Percentiles rank a stretch among this genome's conserved stretches.
phyloP scores from a whole-genome alignment of 1,284 basidiomycete genomes.

The Xanthoconium separans region DNA sequence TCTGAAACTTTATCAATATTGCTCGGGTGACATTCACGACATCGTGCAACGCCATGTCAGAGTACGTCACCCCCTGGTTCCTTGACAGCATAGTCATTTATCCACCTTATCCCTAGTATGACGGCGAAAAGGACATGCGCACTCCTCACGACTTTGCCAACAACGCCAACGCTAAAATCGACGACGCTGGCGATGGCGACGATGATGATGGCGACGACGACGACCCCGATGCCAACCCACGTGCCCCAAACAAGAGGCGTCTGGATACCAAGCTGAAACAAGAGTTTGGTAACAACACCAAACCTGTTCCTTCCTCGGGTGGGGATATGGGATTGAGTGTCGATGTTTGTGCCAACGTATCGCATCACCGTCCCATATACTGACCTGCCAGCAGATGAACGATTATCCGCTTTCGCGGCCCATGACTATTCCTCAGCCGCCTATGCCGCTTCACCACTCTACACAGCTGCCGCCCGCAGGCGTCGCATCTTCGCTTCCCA shows the following conservation, averaged over 20 bases:
- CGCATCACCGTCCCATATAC: neutral
- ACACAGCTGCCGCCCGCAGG: slow-evolving; percentile 23
- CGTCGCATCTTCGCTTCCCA: slow-evolving; percentile 27
- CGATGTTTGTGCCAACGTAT: slow-evolving; percentile 24
- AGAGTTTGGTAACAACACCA: slow-evolving; percentile 23
- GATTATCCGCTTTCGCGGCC: slow-evolving; percentile 31
- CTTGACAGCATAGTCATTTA: neutral
- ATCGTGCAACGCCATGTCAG: slow-evolving; percentile 50
- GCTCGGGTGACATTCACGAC: slow-evolving; percentile 52
- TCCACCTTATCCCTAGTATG: slow-evolving; percentile 37
- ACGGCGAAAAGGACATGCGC: slow-evolving; percentile 52
- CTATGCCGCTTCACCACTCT: slow-evolving; percentile 33
- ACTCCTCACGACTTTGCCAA: slow-evolving; percentile 47
- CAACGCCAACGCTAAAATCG: slow-evolving; percentile 35
- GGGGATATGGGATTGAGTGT: slow-evolving; percentile 24
- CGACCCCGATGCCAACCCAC: slow-evolving; percentile 28
- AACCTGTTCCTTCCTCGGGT: slow-evolving; percentile 16
- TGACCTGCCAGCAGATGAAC: slow-evolving; percentile 20
- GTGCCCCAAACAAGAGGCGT: slow-evolving; percentile 24
- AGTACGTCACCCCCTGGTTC: slow-evolving; percentile 30
- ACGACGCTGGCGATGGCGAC: slow-evolving; percentile 41
- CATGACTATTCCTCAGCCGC: slow-evolving; percentile 36
- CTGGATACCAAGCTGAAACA: slow-evolving; percentile 30
- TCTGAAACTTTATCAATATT: slow-evolving; percentile 64
- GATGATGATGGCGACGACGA: slow-evolving; percentile 41